Evolutionary conservation across 2,329 filamentous ascomycete genomes (phyloP), one percentile per base, ranked within the genome.

Genomic region (Blastomyces gilchristii): DNA sequence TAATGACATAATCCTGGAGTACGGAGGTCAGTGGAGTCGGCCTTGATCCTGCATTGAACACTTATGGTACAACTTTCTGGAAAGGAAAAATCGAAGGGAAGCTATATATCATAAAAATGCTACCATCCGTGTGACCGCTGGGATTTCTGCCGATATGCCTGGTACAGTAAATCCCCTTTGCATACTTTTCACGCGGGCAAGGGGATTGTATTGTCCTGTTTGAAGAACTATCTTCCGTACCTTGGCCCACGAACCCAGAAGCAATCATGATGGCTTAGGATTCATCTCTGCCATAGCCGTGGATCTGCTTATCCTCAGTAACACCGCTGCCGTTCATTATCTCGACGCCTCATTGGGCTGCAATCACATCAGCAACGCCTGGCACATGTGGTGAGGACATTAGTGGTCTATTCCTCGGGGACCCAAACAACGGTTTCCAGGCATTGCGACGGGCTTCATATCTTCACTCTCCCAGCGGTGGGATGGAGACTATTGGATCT

Each of bases 381-480:
- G 63, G 66, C 62, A 63, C 22, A 60, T 39, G 43, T 65, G 63
- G 31, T 65, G 68, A 43, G 49, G 49, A n/a, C 14, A 63, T 68
- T 39, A 67, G 66, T 25, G 68, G 68, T 2, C 57, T 66, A 16
- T 69, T 68, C 54, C 66, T 50, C 18, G 66, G 62, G 28, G 25
- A 64, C 64, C 31, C 68, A 68, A 8, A 65, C 57, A 45, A 64
- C 64, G n/a, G 60, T 66, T 3, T 64, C 66, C 25, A 70, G 68
- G 68, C 64, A 53, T 8, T 31, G 62, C 18, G 63, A 66, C 11
- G 65, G 67, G 22, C 65, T 69, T 22, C 66, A 67, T 58, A 65
- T 69, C 57, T 69, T 69, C 59, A 63, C 63, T n/a, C 62, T 69
- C 14, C 45, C 66, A 68, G 31, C 66, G 58, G 60, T 68, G 63